phyloP scores from a whole-genome alignment of 345 rosid species.

The Hibiscus trionum region DNA sequence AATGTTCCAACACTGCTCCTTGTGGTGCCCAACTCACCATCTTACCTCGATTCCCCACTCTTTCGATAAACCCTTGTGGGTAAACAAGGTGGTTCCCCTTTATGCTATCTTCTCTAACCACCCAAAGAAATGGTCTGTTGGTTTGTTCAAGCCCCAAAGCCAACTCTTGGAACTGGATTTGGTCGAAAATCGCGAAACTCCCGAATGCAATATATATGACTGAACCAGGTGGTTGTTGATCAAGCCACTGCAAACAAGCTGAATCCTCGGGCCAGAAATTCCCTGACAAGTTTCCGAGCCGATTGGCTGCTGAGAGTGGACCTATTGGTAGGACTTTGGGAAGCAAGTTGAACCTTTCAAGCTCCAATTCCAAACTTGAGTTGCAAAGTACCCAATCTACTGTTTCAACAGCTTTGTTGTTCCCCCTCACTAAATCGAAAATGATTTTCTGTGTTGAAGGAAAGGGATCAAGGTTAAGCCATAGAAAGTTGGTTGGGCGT shows the following conservation, averaged over 20 bases:
- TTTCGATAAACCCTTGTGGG: not conserved
- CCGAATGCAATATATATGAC: slow-evolving; percentile 18
- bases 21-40: slow-evolving; percentile 14
- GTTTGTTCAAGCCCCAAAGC: slow-evolving; percentile 3
- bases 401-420: slow-evolving; percentile 10
- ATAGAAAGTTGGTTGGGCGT: slow-evolving; percentile 25
- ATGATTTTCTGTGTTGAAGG: slow-evolving; percentile 17
- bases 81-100: not conserved
- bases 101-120: not conserved
- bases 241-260: slow-evolving; percentile 16
- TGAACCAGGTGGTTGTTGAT: slow-evolving; percentile 7
- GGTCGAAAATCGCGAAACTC: not conserved
- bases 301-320: not conserved
- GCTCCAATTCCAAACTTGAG: slow-evolving; percentile 8
- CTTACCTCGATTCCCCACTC: not conserved
- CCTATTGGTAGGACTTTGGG: not conserved
- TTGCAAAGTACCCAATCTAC: slow-evolving; percentile 33
- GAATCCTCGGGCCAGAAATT: slow-evolving; percentile 10
- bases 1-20: not conserved
- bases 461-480: slow-evolving; percentile 29
- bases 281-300: not conserved
- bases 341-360: not conserved
- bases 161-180: slow-evolving; percentile 7
- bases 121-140: slow-evolving; percentile 2
- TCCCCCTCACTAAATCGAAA: slow-evolving; percentile 15